Base-by-base conservation (phyloP, 257 asterid genomes). In the Craterostigma plantagineum region DNA sequence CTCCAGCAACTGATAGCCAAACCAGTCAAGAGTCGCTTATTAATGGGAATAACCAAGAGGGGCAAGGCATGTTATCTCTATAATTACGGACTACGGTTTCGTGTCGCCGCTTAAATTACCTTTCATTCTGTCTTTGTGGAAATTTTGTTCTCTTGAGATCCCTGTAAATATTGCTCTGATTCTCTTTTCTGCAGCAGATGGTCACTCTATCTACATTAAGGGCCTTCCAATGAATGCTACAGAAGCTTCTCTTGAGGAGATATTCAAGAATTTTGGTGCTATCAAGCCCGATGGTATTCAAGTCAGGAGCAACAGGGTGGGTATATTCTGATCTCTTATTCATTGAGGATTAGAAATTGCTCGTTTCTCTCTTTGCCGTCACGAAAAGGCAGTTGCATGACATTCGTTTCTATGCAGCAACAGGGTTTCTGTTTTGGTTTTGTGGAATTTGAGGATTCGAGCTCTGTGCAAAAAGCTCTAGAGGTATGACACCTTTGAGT, bases 161-260 rank as follows among this genome's bases (percentile, higher is more conserved):
- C 6, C 30, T 23, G 30, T 23, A 23, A 23, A 23, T 23, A 6
- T 23, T 23, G 30, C 30, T 23, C 30, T 2, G 4, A 6, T 23
- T 23, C 30, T 23, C 30, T 23, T 53, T 49, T 54, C 41, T 56
- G 62, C 83, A 76, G 93, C 94, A 41, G 93, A 79, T 57, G 91
- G 95, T 39, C 67, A 65, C 65, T 87, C 98, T 11, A 66, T 87
- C 38, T 87, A 87, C 54, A 52, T 87, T 35, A 83, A 67, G 61
- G 93, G 93, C 37, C 77, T 79, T 53, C 98, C 98, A 7, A 72
- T 74, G 91, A 64, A 50, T 66, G 95, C 92, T 39, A 68, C 68
- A 30, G 73, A 41, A 10, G 8, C 73, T 13, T 30, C 60, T 48
- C 91, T 90, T 33, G 94, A 72, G 55, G 91, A 90, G 5, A 75